Base-by-base conservation (phyloP, 2,329 filamentous ascomycete genomes). In the Verticillium alfalfae region DNA sequence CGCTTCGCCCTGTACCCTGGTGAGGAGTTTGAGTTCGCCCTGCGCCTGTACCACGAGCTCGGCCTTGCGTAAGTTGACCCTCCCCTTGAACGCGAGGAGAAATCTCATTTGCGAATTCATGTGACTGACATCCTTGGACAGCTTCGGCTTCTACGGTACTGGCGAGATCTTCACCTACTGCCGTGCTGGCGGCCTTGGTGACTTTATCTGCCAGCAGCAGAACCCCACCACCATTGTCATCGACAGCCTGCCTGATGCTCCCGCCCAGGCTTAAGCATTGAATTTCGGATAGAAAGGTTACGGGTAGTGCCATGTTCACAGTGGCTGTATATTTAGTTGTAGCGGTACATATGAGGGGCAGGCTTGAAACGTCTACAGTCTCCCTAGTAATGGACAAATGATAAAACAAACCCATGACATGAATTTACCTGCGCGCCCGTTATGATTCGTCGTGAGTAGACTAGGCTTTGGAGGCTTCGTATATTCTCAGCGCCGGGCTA, bases 1-100 rank as follows among this genome's bases (percentile, higher is more conserved):
- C 61, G 69, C 55, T 73, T 73, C 69, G 57, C 57, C 18, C 58
- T 73, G 34, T 49, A 61, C 31, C 37, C 59, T 3, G 68, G 67
- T 34, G 31, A 61, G 0, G 56, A 60, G 49, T 34, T 55, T 9
- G 66, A 67, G 34, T 70, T 64, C 36, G 61, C 59, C 55, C 64
- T 70, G n/a, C 61, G 62, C 22, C 60, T 70, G 39, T 70, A 68
- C 65, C 66, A 70, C 55, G 66, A 68, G 63, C 56, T 66, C 5
- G 66, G 61, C 57, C 1, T 57, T 60, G 66, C 61, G 69, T 70
- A 64, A 66, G 69, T 68, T 34, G 18, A 7, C 39, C 10, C 4
- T n/a, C 10, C 1, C 8, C 6, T 6, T 22, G 22, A 22, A 22
- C 22, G 22, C 22, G 22, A 22, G 22, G 22, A 22, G 22, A 22